Evolutionary conservation across 306 rosid species (phyloP).

Genomic region (Purshia tridentata): DNA sequence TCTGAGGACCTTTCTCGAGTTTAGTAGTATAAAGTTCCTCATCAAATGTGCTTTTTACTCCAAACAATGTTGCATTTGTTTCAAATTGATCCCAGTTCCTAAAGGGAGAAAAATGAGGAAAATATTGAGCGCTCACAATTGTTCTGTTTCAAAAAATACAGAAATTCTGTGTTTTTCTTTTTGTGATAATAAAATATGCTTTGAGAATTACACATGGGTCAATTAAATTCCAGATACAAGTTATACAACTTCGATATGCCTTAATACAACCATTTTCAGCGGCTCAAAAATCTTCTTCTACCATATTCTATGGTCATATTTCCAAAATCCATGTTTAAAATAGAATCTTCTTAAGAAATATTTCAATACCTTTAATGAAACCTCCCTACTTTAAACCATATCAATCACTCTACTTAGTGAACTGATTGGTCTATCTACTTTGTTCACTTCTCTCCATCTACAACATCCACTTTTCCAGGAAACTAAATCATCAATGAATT

Average conservation of each 20-base stretch:
- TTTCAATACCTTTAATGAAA: background rate
- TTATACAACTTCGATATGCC: too few species aligned
- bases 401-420: background rate
- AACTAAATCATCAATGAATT: background rate
- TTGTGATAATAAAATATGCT: background rate
- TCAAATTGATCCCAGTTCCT: slow-evolving; percentile 98
- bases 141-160: background rate
- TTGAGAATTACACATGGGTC: background rate
- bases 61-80: slow-evolving; percentile 77
- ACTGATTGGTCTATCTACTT: slow-evolving; percentile 2
- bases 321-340: background rate
- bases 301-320: background rate
- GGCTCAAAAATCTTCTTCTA: background rate
- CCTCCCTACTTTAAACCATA: background rate
- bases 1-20: slow-evolving; percentile 80
- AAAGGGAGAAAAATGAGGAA: slow-evolving; percentile 14
- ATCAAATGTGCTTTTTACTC: slow-evolving; percentile 85
- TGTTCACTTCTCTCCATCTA: background rate
- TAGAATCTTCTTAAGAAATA: background rate
- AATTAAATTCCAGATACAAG: background rate
- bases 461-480: background rate
- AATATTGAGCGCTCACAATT: background rate
- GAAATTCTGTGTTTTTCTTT: background rate
- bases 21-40: slow-evolving; percentile 91
- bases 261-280: background rate